Evolutionary conservation across 2,329 filamentous ascomycete species (phyloP).

Genomic region (Colletotrichum orchidophilum): DNA sequence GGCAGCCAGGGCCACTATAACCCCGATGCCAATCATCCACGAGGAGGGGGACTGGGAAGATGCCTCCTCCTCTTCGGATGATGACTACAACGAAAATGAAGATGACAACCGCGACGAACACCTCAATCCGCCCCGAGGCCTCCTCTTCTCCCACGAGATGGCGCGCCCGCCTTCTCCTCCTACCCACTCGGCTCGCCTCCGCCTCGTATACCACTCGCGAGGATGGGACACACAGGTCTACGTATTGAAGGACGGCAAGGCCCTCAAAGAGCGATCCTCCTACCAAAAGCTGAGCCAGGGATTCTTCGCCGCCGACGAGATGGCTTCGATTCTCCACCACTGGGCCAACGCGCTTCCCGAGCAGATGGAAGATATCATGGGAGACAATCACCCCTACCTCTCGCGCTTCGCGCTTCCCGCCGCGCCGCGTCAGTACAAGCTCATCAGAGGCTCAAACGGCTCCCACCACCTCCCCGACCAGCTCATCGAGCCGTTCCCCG

Average conservation of each 20-base stretch:
- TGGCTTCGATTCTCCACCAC: background rate
- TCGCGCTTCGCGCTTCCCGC: background rate
- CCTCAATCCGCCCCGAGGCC: background rate
- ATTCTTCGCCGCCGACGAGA: background rate
- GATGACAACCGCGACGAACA: background rate
- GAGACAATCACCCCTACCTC: background rate
- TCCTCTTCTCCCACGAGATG: background rate
- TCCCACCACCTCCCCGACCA: background rate
- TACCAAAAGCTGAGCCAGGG: background rate
- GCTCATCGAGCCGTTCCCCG: background rate
- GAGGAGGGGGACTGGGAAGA: constrained; percentile 14
- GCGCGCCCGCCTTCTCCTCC: background rate
- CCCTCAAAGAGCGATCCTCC: constrained; percentile 6
- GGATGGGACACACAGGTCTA: constrained; percentile 1
- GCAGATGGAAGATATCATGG: background rate
- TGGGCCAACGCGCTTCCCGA: background rate
- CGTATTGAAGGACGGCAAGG: constrained; percentile 1
- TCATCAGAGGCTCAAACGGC: background rate
- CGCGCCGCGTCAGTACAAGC: background rate
- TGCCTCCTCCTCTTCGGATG: constrained; percentile 1
- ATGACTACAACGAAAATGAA: background rate
- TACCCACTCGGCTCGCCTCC: background rate
- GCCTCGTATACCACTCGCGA: background rate
- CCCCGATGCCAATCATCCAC: background rate
- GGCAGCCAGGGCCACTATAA: background rate